phyloP scores from a whole-genome alignment of 495 filamentous ascomycete species.

The Penicillium herquei region DNA sequence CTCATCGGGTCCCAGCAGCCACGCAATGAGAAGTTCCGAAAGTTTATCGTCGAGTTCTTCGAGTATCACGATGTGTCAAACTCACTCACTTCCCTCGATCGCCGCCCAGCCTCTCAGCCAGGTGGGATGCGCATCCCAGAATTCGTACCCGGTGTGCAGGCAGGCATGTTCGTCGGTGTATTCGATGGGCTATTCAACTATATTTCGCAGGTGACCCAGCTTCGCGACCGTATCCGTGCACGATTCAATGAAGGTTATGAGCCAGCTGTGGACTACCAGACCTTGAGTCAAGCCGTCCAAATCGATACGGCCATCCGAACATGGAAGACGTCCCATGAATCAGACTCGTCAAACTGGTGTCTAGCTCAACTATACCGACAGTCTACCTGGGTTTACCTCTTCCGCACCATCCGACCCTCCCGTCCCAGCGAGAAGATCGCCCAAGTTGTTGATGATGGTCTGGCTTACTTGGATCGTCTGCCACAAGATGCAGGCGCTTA shows the following conservation, averaged over 20 bases:
- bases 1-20: constrained; percentile 61
- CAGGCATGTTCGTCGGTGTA: constrained; percentile 76
- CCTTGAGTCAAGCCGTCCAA: constrained; percentile 69
- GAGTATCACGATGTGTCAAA: constrained; percentile 85
- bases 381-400: constrained; percentile 87
- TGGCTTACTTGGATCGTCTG: constrained; percentile 61
- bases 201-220: constrained; percentile 74
- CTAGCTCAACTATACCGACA: constrained; percentile 83
- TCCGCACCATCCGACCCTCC: constrained; percentile 79
- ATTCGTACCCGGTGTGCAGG: constrained; percentile 71
- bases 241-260: constrained; percentile 62
- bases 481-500: constrained; percentile 64
- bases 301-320: constrained; percentile 74
- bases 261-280: constrained; percentile 71
- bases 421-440: constrained; percentile 65
- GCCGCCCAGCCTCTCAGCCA: constrained; percentile 51
- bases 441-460: constrained; percentile 74
- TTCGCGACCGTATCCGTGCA: constrained; percentile 72
- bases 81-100: constrained; percentile 69
- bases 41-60: constrained; percentile 91
- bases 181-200: constrained; percentile 81
- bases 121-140: constrained; percentile 65
- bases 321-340: constrained; percentile 72
- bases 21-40: constrained; percentile 63
- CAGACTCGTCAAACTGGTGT: constrained; percentile 69